Evolutionary conservation across 371 early-diverging fungal genomes (phyloP).

Genomic region (Mortierella sp.): DNA sequence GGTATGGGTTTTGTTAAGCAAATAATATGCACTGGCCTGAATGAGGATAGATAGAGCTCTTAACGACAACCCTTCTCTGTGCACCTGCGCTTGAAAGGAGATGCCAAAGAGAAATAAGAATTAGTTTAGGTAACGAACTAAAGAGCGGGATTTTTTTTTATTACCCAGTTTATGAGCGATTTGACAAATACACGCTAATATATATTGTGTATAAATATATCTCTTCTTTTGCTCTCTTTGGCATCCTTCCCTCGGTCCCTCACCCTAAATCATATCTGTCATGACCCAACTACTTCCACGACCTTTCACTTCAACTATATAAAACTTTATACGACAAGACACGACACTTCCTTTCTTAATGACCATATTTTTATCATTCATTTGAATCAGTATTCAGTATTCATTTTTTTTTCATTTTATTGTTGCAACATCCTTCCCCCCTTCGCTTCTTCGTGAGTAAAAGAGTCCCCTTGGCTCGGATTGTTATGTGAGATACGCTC

Average conservation of each 20-base stretch:
- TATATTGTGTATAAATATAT: background rate
- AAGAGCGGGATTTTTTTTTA: background rate
- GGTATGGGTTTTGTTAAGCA: background rate
- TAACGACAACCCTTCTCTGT: background rate
- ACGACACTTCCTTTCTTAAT: background rate
- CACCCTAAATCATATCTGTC: background rate
- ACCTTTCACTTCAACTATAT: background rate
- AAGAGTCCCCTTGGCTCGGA: slow-evolving; percentile 11
- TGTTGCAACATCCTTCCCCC: slow-evolving; percentile 1
- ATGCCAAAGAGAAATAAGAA: background rate
- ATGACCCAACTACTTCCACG: background rate
- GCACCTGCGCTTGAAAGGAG: background rate
- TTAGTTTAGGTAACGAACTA: background rate
- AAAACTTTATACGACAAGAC: background rate
- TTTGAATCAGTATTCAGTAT: background rate
- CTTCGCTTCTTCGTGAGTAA: background rate
- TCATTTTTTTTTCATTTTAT: background rate
- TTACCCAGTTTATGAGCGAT: background rate
- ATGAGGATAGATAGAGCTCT: background rate
- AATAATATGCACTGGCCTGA: background rate
- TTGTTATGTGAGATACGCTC: slow-evolving; percentile 9
- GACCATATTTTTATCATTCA: background rate
- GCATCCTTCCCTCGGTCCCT: background rate
- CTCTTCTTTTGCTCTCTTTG: slow-evolving; percentile 6
- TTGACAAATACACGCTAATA: background rate